Conservation (phyloP, 2,329 filamentous ascomycete species). For the Aspergillus bombycis region DNA sequence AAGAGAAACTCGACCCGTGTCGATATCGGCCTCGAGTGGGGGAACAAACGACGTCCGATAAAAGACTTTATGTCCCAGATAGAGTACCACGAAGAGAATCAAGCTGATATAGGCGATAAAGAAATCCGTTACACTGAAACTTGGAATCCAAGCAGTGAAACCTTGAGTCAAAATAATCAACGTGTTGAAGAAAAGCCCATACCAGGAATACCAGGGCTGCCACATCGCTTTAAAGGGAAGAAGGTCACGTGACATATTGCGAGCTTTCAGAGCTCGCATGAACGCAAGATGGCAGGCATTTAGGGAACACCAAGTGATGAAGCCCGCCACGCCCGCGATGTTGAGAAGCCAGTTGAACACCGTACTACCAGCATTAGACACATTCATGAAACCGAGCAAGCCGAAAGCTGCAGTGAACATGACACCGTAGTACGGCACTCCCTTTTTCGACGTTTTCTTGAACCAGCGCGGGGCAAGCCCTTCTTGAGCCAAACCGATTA, state of each 20-base stretch:
- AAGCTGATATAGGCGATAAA: constrained; percentile 68
- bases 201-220: constrained; percentile 67
- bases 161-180: constrained; percentile 70
- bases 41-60: constrained; percentile 43
- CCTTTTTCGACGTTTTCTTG: constrained; percentile 44
- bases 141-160: constrained; percentile 66
- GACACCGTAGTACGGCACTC: constrained; percentile 51
- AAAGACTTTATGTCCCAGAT: constrained; percentile 61
- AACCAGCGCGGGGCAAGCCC: constrained; percentile 49
- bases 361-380: constrained; percentile 62
- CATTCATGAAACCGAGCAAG: constrained; percentile 71
- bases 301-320: constrained; percentile 42
- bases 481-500: constrained; percentile 65
- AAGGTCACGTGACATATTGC: constrained; percentile 59
- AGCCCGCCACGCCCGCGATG: constrained; percentile 39
- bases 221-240: constrained; percentile 65
- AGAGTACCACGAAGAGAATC: constrained; percentile 64
- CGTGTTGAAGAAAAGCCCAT: constrained; percentile 67
- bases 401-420: constrained; percentile 56
- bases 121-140: constrained; percentile 63
- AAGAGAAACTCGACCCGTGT: constrained; percentile 41
- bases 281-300: constrained; percentile 65
- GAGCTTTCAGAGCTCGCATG: constrained; percentile 61
- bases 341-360: constrained; percentile 55
- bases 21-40: constrained; percentile 46